Evolutionary conservation across 2,329 filamentous ascomycete species (phyloP).

Genomic region (Teratosphaeria epicoccoides): DNA sequence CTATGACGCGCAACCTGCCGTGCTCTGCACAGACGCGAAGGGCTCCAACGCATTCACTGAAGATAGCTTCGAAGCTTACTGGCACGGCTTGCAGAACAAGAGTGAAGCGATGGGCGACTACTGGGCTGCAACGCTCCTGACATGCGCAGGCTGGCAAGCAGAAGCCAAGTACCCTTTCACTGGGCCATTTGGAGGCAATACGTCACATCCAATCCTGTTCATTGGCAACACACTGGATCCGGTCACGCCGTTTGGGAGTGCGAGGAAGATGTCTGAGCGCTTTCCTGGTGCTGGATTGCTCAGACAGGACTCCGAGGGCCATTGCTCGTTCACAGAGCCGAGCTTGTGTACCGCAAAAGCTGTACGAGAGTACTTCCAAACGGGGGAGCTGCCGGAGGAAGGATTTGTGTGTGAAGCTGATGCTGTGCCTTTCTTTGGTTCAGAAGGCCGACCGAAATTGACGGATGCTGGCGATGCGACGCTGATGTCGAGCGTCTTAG

Average conservation of each 20-base stretch:
- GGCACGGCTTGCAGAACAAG: neutral
- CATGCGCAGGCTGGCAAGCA: slow-evolving; percentile 20
- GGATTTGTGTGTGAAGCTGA: neutral
- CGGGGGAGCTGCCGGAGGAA: neutral
- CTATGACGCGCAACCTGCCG: neutral
- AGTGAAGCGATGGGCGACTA: slow-evolving; percentile 19
- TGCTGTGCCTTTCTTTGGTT: neutral
- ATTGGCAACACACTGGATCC: slow-evolving; percentile 49
- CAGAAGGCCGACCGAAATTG: neutral
- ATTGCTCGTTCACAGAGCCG: slow-evolving; percentile 11
- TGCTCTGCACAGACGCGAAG: neutral
- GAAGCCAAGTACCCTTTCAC: slow-evolving; percentile 27
- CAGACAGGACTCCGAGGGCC: slow-evolving; percentile 29
- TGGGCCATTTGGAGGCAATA: slow-evolving; percentile 1
- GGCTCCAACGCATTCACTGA: neutral
- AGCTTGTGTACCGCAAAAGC: neutral
- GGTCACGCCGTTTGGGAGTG: slow-evolving; percentile 45
- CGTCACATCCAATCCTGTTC: slow-evolving; percentile 44
- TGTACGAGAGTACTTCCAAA: neutral
- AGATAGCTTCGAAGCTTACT: neutral
- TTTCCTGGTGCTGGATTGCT: slow-evolving; percentile 34
- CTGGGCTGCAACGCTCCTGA: slow-evolving; percentile 26
- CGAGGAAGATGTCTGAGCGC: slow-evolving; percentile 30
- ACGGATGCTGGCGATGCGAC: neutral
- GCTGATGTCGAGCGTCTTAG: neutral